These are phyloP conservation scores for Skeletonema grethae DNA, from an alignment of 108 stramenopile species.

Conservation along the genomic window DNA sequence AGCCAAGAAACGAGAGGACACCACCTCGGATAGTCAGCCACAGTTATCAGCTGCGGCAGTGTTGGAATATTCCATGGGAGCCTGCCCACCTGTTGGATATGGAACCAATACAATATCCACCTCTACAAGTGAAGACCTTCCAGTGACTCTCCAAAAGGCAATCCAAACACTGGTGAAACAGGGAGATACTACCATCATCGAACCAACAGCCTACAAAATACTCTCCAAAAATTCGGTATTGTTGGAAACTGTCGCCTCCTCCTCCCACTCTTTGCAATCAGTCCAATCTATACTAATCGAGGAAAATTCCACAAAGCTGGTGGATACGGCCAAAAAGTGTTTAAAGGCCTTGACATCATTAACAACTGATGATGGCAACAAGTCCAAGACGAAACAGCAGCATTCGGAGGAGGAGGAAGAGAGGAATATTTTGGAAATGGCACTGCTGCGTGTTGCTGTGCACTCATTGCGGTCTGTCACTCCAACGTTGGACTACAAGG, in stretches of 20 bases:
- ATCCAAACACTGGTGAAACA: not conserved
- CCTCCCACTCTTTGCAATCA: conserved; percentile 6
- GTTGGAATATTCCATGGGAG: not conserved
- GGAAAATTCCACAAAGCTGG: conserved; percentile 13
- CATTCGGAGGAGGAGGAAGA: too few species aligned
- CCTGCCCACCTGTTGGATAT: conserved; percentile 16
- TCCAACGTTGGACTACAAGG: not conserved
- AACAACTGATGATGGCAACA: not conserved
- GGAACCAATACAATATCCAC: conserved; percentile 1
- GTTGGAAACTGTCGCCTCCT: conserved; percentile 12
- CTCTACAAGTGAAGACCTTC: not conserved
- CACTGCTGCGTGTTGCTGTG: conserved; percentile 23
- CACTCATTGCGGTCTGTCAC: conserved; percentile 13
- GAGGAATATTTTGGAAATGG: conserved; percentile 1
- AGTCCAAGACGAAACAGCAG: not conserved
- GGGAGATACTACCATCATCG: not conserved
- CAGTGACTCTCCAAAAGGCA: conserved; percentile 2
- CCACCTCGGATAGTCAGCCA: not conserved
- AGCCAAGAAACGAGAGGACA: not conserved
- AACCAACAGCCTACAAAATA: not conserved
- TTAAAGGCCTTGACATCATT: conserved; percentile 15
- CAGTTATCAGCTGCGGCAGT: not conserved
- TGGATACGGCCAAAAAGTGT: conserved; percentile 20
- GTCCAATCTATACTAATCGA: conserved; percentile 9
- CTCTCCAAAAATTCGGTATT: not conserved